A percentile compares a stretch with the other conserved stretches of the same genome.
phyloP scores from a whole-genome alignment of 1,284 basidiomycete species.

The Takashimella tepidaria region DNA sequence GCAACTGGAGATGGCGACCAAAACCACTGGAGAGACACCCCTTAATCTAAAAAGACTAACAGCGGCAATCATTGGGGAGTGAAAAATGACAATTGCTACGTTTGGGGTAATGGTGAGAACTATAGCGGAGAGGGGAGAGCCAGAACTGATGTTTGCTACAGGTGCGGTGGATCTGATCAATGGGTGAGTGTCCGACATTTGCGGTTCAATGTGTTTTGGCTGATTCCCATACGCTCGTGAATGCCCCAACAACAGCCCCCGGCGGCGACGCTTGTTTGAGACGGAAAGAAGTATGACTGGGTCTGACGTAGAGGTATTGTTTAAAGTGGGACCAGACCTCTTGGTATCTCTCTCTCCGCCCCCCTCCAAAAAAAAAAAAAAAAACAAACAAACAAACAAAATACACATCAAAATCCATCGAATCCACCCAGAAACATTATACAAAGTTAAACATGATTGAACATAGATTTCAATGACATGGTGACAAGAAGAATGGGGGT shows the following conservation, averaged over 20 bases:
- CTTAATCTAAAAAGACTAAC: too few relatives aligned
- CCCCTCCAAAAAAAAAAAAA: neutral
- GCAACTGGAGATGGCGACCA: too few relatives aligned
- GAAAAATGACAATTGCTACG: too few relatives aligned
- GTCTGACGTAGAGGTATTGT: neutral
- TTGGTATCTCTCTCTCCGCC: neutral
- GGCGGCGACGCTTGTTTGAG: neutral
- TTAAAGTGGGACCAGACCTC: neutral
- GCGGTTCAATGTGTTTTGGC: neutral
- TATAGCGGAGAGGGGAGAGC: neutral
- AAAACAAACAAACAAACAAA: too few relatives aligned
- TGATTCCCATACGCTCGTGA: slow-evolving; percentile 1
- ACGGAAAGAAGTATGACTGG: too few relatives aligned
- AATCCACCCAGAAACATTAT: slow-evolving; percentile 17
- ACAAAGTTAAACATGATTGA: too few relatives aligned
- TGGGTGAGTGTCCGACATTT: slow-evolving; percentile 6
- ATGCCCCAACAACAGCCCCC: neutral
- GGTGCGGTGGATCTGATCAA: slow-evolving; percentile 4
- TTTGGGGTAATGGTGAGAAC: too few relatives aligned
- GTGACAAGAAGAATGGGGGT: too few relatives aligned
- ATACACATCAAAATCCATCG: too few relatives aligned
- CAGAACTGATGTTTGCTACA: slow-evolving; percentile 5
- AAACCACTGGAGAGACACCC: too few relatives aligned
- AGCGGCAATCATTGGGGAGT: too few relatives aligned
- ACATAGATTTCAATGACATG: too few relatives aligned